Base-by-base conservation (phyloP, 768 basidiomycete genomes). In the Russula virescens region DNA sequence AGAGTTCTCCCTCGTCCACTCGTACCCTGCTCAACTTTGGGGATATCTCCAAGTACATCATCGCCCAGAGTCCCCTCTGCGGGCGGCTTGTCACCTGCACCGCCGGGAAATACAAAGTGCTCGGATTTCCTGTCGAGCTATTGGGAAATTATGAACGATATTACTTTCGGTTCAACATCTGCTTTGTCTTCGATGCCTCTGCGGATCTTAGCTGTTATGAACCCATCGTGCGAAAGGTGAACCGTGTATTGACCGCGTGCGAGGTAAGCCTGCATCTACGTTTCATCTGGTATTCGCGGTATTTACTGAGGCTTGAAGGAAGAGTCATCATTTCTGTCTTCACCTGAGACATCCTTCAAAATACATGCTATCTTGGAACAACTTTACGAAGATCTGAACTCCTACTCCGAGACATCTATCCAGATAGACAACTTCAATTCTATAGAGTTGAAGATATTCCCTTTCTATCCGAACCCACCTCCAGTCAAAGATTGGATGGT, bases 151-250 rank as follows among this genome's bases (percentile, higher is more conserved):
- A 98, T 71, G 79, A 84, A 60, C 81, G 96, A 28, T 89, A 94
- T 70, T 92, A 89, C 73, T 95, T 97, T 74, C 81, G 88, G 66
- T 98, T 91, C 75, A 98, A 98, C 72, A 76, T 98, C 28, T 98
- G 95, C 74, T 97, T 98, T 73, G 96, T 98, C 3, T 99, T 99
- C 73, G 89, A 94, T 51, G 85, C 91, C 49, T 82, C 83, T 26
- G 93, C 93, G 13, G 94, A 97, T 73, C 77, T 98, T 58, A 94
- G 92, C 70, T 95, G 94, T 67, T 98, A 95, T 75, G 96, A 98
- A 67, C 92, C 94, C 4, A 84, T 99, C 54, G 93, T 98, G 10
- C 84, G 96, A 55, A 99, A 99, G 79, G 86, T 94, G 47, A 93
- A 89, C 68, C 85, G 95, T 31, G 94, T 98, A 38, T 75, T 99